Evolutionary conservation across 768 basidiomycete genomes (phyloP), one percentile per base, ranked within the genome.

Genomic region (Tulasnella sp.): DNA sequence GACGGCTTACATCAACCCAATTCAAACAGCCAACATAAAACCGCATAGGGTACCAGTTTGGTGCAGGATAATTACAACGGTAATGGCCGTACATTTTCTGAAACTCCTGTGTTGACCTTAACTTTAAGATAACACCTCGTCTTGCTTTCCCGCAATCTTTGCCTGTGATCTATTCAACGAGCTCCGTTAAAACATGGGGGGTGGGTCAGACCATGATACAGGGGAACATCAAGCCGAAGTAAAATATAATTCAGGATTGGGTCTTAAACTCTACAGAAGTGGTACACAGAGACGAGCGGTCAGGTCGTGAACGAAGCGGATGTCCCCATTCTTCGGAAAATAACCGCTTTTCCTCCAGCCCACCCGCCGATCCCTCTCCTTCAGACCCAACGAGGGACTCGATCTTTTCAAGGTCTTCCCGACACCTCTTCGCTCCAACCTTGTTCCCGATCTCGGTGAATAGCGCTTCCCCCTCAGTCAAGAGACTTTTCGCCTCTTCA

Each of bases 21-120:
- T 74, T 8, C 81, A 81, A 42, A 79, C 81, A 9, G 40, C n/a
- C n/a, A 76, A 37, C 34, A 76, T 81, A n/a, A 81, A 79, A 64
- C 64, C 69, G 40, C 76, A 6, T 2, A 2, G 37, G 2, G 37
- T 37, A 37, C 81, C n/a, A 81, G 77, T 24, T 60, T 9, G 22
- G 20, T 60, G 58, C 22, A 46, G 46, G 46, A 20, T 46, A 20
- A 20, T 46, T 11, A 46, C 46, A 46, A 1, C 22, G 18, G 4
- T 1, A 22, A 50, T 50, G 42, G 12, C 18, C 7, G 16, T 16
- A 22, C 12, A 20, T 22, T 20, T 50, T 16, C 48, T 18, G 22
- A 50, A n/a, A 50, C 42, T 42, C 42, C 42, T 1, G 12, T 14
- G 12, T 50, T 50, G 16, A 50, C 7, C 48, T 42, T 42, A 18